phyloP scores from a whole-genome alignment of 2,329 filamentous ascomycete genomes.

The Colletotrichum brevisporum region DNA sequence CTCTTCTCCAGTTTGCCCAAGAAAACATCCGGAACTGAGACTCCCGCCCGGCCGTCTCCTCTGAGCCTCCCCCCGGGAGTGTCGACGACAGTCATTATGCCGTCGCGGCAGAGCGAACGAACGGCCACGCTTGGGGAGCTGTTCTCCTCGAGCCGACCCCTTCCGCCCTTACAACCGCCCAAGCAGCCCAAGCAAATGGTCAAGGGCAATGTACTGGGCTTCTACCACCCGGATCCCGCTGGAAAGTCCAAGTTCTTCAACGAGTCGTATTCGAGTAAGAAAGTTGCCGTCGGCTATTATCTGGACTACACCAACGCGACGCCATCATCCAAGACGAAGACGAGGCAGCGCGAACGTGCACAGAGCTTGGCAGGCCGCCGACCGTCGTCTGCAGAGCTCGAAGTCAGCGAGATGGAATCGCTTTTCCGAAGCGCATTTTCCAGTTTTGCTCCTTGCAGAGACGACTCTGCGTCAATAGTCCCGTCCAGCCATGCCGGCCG shows the following conservation, averaged over 20 bases:
- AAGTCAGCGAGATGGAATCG: constrained; percentile 78
- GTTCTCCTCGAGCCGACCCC: constrained; percentile 76
- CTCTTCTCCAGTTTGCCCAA: constrained; percentile 86
- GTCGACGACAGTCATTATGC: constrained; percentile 74
- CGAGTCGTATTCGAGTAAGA: constrained; percentile 76
- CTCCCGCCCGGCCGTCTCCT: constrained; percentile 3
- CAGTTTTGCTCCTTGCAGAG: constrained; percentile 82
- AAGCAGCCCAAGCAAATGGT: constrained; percentile 79
- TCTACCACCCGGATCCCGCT: constrained; percentile 67
- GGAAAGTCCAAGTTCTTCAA: constrained; percentile 68
- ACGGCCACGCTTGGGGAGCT: constrained; percentile 79
- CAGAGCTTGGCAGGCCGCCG: constrained; percentile 75
- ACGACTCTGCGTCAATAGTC: constrained; percentile 79
- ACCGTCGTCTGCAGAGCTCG: constrained; percentile 67
- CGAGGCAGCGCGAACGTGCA: constrained; percentile 79
- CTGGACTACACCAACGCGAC: constrained; percentile 78
- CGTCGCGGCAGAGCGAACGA: constrained; percentile 59
- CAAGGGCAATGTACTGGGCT: constrained; percentile 70
- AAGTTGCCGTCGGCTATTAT: constrained; percentile 77
- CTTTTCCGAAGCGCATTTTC: constrained; percentile 84
- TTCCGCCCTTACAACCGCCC: constrained; percentile 78
- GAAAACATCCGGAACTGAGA: constrained; percentile 71
- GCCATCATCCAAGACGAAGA: constrained; percentile 66
- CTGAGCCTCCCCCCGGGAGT: constrained; percentile 78
- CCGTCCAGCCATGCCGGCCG: constrained; percentile 76